Conservation (phyloP, 441 rosid genomes). For the Populus tomentosa region DNA sequence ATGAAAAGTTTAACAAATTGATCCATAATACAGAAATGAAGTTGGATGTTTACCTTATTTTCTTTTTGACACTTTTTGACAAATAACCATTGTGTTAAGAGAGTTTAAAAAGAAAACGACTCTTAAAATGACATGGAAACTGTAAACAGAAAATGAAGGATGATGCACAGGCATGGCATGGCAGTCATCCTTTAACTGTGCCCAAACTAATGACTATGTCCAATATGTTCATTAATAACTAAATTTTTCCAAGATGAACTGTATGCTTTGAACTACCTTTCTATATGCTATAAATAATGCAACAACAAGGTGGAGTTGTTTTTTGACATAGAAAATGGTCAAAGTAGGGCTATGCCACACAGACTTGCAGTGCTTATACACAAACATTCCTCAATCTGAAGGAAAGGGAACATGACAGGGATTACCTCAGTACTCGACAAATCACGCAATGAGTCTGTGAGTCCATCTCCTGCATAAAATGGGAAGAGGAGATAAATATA, state of each 20-base stretch:
- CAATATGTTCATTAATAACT: not conserved
- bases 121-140: not conserved
- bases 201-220: not conserved
- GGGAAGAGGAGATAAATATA: constrained; percentile 2
- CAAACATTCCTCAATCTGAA: not conserved
- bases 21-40: not conserved
- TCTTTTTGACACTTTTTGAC: not conserved
- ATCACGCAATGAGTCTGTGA: constrained; percentile 66
- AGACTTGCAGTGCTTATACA: not conserved
- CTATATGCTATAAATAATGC: not conserved
- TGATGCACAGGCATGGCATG: not conserved
- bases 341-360: not conserved
- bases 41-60: not conserved
- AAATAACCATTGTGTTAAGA: not conserved
- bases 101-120: not conserved
- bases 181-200: not conserved
- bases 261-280: not conserved
- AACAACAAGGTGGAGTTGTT: not conserved
- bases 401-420: not conserved
- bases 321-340: not conserved
- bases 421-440: constrained; percentile 78
- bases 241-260: not conserved
- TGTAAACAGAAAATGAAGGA: not conserved
- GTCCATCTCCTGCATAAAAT: constrained; percentile 71
- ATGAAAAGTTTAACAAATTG: not conserved